phyloP scores from a whole-genome alignment of 2,329 filamentous ascomycete genomes.

The Coleophoma cylindrospora region DNA sequence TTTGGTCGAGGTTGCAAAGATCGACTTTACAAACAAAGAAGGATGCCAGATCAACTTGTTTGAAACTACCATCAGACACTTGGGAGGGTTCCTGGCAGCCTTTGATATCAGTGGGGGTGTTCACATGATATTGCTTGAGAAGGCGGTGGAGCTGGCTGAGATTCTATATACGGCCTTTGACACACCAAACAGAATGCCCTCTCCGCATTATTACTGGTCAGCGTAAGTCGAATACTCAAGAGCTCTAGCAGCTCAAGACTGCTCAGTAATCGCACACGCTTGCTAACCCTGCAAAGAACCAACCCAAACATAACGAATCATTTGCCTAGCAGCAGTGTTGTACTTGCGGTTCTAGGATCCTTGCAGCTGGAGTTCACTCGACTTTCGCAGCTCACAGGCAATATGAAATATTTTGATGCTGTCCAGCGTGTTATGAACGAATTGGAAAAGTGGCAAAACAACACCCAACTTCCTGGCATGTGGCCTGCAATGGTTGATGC shows the following conservation, averaged over 20 bases:
- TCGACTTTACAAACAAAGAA: constrained; percentile 34
- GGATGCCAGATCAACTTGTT: constrained; percentile 29
- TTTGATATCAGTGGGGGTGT: constrained; percentile 27
- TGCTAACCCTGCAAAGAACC: constrained; percentile 1
- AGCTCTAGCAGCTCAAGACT: neutral
- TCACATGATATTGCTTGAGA: constrained; percentile 22
- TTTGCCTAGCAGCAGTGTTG: constrained; percentile 47
- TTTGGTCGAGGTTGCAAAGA: constrained; percentile 59
- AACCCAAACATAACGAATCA: constrained; percentile 44
- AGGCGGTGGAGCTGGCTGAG: constrained; percentile 26
- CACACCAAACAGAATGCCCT: constrained; percentile 47
- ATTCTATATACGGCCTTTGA: constrained; percentile 38
- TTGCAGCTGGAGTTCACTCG: constrained; percentile 59
- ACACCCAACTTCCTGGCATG: constrained; percentile 55
- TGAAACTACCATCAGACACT: constrained; percentile 33
- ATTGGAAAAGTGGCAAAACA: constrained; percentile 49
- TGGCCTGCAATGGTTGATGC: constrained; percentile 53
- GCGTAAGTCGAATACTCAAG: constrained; percentile 10
- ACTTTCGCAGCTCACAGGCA: constrained; percentile 55
- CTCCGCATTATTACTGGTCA: constrained; percentile 19
- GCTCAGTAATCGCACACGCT: neutral
- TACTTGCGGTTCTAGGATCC: constrained; percentile 55
- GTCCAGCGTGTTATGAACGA: constrained; percentile 52
- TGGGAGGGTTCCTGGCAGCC: constrained; percentile 30
- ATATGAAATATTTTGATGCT: constrained; percentile 59